Base-by-base conservation (phyloP, 768 basidiomycete genomes). In the Russula abietina region DNA sequence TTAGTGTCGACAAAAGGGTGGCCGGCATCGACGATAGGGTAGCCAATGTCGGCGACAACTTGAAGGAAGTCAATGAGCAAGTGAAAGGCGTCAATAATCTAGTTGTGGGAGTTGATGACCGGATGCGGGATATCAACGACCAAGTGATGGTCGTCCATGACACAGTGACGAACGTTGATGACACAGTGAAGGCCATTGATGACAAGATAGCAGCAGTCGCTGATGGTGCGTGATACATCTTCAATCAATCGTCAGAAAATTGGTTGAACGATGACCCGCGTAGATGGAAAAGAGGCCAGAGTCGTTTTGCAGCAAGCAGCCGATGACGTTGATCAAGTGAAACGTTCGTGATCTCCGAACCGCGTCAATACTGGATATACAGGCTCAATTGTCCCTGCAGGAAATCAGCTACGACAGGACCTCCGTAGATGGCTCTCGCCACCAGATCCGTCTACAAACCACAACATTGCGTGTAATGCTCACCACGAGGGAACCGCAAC, bases 351-450 rank as follows among this genome's bases (percentile, higher is more conserved):
- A 38, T 19, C 17, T 49, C 7, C n/a, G n/a, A 26, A 38, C 5
- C 10, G 17, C 9, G 5, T 39, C 6, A 0, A 12, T 46, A 22
- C 28, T 30, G 1, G 41, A 3, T 1, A 19, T 45, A 1, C 24
- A 16, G 0, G 9, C 33, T 48, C n/a, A 41, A 19, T 1, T 11
- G 7, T 28, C 9, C 3, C 19, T 14, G 2, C 53, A 61, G 60
- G 16, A 4, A 55, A 26, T n/a, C 32, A 39, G 19, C 7, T 55
- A 26, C 43, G 32, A 5, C 7, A 39, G 1, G 17, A 11, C 11
- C 12, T 61, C 22, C 24, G 24, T 1, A 38, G n/a, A 19, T 61
- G 60, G 60, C 53, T 61, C 45, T 61, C 60, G 2, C 60, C 60
- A 22, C 30, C 60, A 4, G 53, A 61, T 28, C 60, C 60, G 4